phyloP scores from a whole-genome alignment of 2,329 filamentous ascomycete genomes.

The Nothopassalora personata region DNA sequence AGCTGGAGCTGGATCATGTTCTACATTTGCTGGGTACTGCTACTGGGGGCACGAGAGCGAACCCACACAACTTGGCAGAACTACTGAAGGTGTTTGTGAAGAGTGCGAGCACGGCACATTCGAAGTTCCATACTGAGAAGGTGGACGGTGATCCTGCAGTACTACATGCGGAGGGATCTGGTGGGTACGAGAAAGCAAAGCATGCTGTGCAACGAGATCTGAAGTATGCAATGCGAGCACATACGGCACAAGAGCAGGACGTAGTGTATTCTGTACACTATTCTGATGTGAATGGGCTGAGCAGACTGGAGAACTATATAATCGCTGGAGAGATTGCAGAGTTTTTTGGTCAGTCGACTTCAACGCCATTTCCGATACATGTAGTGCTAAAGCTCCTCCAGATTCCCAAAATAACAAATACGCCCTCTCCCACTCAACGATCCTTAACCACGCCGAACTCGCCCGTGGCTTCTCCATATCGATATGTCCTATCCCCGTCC shows the following conservation, averaged over 20 bases:
- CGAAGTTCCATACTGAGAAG: constrained; percentile 31
- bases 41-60: constrained; percentile 25
- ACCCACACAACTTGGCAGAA: constrained; percentile 25
- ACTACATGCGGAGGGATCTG: constrained; percentile 22
- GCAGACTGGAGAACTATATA: constrained; percentile 34
- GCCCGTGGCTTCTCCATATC: constrained; percentile 34
- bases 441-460: constrained; percentile 26
- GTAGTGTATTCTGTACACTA: constrained; percentile 32
- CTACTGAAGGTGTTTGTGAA: constrained; percentile 29
- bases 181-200: constrained; percentile 30
- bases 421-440: constrained; percentile 31
- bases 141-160: constrained; percentile 27
- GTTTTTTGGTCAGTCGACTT: constrained; percentile 22
- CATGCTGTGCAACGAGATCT: constrained; percentile 30
- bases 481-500: constrained; percentile 25
- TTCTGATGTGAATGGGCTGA: constrained; percentile 34
- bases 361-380: neutral
- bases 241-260: constrained; percentile 18
- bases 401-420: constrained; percentile 29
- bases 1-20: constrained; percentile 32
- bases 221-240: constrained; percentile 25
- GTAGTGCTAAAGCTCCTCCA: constrained; percentile 10
- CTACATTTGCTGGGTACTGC: constrained; percentile 29
- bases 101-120: constrained; percentile 24
- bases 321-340: constrained; percentile 32